Evolutionary conservation across 208 protist genomes (phyloP), one percentile per base, ranked within the genome.

Genomic region (Trichomonas vaginalis): DNA sequence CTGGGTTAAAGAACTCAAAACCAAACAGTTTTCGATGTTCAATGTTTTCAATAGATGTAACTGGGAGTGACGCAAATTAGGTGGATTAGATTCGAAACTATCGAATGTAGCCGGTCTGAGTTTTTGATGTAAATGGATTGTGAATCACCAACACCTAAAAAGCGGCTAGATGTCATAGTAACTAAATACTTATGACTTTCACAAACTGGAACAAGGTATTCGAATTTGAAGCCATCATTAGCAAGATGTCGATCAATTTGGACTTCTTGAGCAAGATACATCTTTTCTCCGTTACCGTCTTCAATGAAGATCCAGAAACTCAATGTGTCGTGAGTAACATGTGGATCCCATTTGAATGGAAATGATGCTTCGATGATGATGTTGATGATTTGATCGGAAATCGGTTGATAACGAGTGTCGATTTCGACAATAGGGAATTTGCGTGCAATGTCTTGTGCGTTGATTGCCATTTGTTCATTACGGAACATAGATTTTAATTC

Each of bases 1-100:
- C 98, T 46, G 99, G 98, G 97, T 99, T 99, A 97, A 99, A 99
- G 97, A 99, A 98, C 23, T 97, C 96, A 97, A 99, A 99, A 35
- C 96, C 95, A 62, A 98, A 98, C 48, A 99, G 95, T 42, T 95
- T 95, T 45, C 46, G 10, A 12, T 35, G 23, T 37, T 82, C 37
- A 23, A 51, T 37, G 14, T 95, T 79, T 79, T 70, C 45, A n/a
- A 51, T 27, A 49, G 17, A 17, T 92, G 42, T 92, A 9, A 56
- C 45, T 10, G 17, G 17, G 12, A 56, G 27, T 21, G 21, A 10
- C 17, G 35, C 0, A 92, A 15, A 14, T 92, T 92, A 8, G 45
- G 17, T 10, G 17, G 27, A 17, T 37, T 0, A n/a, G 17, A 51
- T 51, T 45, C 86, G 45, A 39, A n/a, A 32, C 10, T 21, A 39